Evolutionary conservation across 805 yeast genomes (phyloP).

Genomic region (Starmerella kuoi): DNA sequence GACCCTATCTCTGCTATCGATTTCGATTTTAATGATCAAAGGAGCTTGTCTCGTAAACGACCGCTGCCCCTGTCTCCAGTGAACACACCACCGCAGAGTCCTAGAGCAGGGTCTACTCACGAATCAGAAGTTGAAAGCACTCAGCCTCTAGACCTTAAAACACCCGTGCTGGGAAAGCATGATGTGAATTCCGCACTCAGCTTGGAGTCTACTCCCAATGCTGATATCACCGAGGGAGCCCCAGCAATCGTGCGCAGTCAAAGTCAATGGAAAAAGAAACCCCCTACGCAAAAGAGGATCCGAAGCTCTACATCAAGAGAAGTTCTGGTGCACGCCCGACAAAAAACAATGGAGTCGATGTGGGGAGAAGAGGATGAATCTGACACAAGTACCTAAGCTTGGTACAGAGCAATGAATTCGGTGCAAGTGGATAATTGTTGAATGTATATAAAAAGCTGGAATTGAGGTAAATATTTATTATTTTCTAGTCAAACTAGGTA

Average conservation of each 20-base stretch:
- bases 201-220: background rate
- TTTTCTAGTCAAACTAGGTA: too few relatives aligned
- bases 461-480: too few relatives aligned
- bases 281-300: constrained; percentile 6
- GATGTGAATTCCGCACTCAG: constrained; percentile 3
- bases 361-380: constrained; percentile 16
- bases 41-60: background rate
- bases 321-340: constrained; percentile 13
- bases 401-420: background rate
- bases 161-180: background rate
- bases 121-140: too few relatives aligned
- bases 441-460: background rate
- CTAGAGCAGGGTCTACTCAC: too few relatives aligned
- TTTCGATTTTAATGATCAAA: background rate
- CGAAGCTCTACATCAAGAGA: constrained; percentile 12
- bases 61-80: constrained; percentile 1
- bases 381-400: too few relatives aligned
- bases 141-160: too few relatives aligned
- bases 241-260: constrained; percentile 9
- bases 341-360: constrained; percentile 16
- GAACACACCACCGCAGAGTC: background rate
- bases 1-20: background rate
- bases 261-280: constrained; percentile 5
- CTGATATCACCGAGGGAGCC: constrained; percentile 4
- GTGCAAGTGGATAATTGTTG: background rate